Evolutionary conservation across 495 filamentous ascomycete species (phyloP), one percentile per base, ranked within the genome.

Genomic region (Lasiosphaeriaceae sp.): DNA sequence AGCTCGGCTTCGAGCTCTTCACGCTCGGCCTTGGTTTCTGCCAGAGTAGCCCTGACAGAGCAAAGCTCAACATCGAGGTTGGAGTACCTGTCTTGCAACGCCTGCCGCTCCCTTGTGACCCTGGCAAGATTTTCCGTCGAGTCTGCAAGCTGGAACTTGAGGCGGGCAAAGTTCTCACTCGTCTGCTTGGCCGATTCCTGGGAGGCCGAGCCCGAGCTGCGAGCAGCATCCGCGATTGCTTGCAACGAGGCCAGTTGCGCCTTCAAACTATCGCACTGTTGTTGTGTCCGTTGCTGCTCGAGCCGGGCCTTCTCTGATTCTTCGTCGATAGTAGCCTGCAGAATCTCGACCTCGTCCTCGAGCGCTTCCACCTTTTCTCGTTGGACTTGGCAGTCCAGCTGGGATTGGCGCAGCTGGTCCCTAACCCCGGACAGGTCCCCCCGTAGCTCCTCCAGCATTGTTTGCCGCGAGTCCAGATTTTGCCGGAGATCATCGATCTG

Each of bases 311-410:
- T 90, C 55, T 93, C 89, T 34, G 67, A 70, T 57, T 90, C 90
- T 57, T 94, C 89, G 57, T 91, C 88, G 44, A 91, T 69, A 50
- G 80, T 86, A 19, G 79, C 78, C 64, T 91, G 89, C 29, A 93
- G 71, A 35, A 92, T 81, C 48, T 91, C 83, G 11, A 93, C 77
- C 65, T 95, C 90, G 58, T 92, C 89, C 65, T 93, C 88, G 16
- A 95, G 66, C n/a, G 78, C 83, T 59, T 89, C 82, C 9, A 88
- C 72, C 61, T 86, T 90, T 47, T 90, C 86, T 43, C 77, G 75
- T 26, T 90, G 74, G 1, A 75, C 69, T 52, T 82, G 78, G 68
- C 85, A 82, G 37, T 87, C 84, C 16, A 86, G 81, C 61, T 84
- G 79, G 47, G 81, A 82, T 47, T 86, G 71, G 24, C 86, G 84